These are phyloP conservation scores for Colletotrichum navitas DNA, from an alignment of 2,329 filamentous ascomycete species.

Conservation along the genomic window DNA sequence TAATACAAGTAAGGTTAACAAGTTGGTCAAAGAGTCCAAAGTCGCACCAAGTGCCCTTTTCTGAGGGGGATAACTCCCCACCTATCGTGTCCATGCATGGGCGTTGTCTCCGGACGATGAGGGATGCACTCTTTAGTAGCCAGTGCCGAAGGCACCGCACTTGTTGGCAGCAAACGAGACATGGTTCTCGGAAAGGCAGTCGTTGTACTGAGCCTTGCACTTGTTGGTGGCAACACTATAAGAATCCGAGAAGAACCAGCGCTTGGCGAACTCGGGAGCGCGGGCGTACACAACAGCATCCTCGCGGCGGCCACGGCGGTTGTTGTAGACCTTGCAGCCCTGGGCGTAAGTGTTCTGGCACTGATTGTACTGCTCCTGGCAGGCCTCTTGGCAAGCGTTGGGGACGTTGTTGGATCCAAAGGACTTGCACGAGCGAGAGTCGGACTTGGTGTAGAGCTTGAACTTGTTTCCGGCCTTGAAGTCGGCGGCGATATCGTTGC, in stretches of 20 bases:
- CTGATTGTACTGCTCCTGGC: conserved; percentile 64
- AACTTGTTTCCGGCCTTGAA: conserved; percentile 57
- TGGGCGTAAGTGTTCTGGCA: conserved; percentile 64
- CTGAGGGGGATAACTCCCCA: conserved; percentile 12
- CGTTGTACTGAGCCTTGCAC: conserved; percentile 63
- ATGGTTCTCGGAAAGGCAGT: conserved; percentile 61
- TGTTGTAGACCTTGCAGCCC: conserved; percentile 56
- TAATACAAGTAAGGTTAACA: conserved; percentile 27
- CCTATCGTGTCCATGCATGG: conserved; percentile 7
- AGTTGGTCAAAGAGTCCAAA: conserved; percentile 23
- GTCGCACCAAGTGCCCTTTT: conserved; percentile 8
- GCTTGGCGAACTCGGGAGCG: conserved; percentile 40
- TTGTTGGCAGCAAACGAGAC: conserved; percentile 53
- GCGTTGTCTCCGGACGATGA: neutral
- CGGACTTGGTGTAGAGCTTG: conserved; percentile 64
- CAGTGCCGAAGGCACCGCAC: conserved; percentile 54
- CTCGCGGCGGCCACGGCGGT: conserved; percentile 32
- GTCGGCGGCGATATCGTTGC: conserved; percentile 64
- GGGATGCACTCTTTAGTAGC: conserved; percentile 35
- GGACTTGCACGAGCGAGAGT: conserved; percentile 58
- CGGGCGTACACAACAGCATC: conserved; percentile 30
- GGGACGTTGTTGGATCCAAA: conserved; percentile 55
- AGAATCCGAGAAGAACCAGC: conserved; percentile 46
- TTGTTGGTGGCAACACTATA: conserved; percentile 53
- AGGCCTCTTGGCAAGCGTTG: conserved; percentile 64